Conservation (phyloP, 345 rosid genomes). For the Luvunga scandens region DNA sequence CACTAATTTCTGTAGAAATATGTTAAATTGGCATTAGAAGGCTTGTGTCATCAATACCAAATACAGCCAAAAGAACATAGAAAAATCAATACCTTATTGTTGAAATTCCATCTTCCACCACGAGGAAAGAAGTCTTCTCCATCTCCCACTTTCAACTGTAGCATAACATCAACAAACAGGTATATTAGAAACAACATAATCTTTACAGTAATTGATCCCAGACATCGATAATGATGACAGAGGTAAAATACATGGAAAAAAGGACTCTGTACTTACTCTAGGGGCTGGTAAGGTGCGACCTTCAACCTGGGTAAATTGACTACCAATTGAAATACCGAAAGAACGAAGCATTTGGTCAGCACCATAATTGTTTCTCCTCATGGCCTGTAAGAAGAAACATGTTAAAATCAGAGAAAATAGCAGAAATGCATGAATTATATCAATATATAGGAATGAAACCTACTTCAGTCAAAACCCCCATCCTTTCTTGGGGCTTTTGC, state of each 20-base stretch:
- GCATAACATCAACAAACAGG: neutral
- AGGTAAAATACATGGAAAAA: neutral
- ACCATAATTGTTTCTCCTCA: slow-evolving; percentile 2
- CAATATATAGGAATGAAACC: neutral
- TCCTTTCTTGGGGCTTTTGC: slow-evolving; percentile 27
- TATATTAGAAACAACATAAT: neutral
- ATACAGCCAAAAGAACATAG: neutral
- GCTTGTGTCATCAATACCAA: neutral
- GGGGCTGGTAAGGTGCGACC: slow-evolving; percentile 5
- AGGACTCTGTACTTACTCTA: neutral
- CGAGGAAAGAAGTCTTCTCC: slow-evolving; percentile 29
- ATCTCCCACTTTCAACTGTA: slow-evolving; percentile 35
- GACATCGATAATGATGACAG: neutral
- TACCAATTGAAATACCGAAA: neutral
- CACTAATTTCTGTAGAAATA: slow-evolving; percentile 14
- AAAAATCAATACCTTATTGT: slow-evolving; percentile 23
- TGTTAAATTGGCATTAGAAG: neutral
- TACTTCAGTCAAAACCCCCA: slow-evolving; percentile 14
- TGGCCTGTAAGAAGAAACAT: neutral
- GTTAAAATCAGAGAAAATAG: neutral
- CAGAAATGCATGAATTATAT: neutral
- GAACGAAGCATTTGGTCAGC: slow-evolving; percentile 1
- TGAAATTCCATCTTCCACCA: slow-evolving; percentile 36
- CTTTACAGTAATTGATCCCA: neutral
- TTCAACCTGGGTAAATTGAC: slow-evolving; percentile 1